A percentile compares a stretch with the other conserved stretches of the same genome.
phyloP scores from a whole-genome alignment of 768 basidiomycete species.

The Leucosporidium yakuticum region DNA sequence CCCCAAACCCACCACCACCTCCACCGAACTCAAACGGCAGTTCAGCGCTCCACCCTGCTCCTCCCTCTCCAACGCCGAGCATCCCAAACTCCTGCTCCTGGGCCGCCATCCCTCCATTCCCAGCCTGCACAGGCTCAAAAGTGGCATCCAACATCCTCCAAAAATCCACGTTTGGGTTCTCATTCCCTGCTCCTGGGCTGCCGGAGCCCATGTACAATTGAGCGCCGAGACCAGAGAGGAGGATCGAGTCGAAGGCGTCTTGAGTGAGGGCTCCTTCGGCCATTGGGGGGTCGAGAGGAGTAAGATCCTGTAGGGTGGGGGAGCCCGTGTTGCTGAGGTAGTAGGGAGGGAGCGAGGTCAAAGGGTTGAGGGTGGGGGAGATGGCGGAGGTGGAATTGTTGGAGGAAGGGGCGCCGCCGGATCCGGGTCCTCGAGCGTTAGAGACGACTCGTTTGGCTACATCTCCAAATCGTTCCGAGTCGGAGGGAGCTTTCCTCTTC shows the following conservation, averaged over 20 bases:
- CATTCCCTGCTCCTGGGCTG: not conserved
- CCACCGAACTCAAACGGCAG: too few species aligned
- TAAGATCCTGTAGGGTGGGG: not conserved
- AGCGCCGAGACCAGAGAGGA: slow-evolving; percentile 7
- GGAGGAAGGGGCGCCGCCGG: too few species aligned
- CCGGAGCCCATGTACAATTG: not conserved
- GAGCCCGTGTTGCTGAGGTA: not conserved
- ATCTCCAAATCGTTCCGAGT: not conserved
- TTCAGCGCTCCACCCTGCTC: not conserved
- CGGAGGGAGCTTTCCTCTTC: not conserved
- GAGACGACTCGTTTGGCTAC: slow-evolving; percentile 16
- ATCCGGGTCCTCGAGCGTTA: not conserved
- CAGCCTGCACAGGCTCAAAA: slow-evolving; percentile 6
- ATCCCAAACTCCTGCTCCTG: not conserved
- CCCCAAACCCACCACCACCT: too few species aligned
- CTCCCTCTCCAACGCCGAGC: not conserved
- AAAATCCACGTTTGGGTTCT: slow-evolving; percentile 11
- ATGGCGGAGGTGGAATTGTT: not conserved
- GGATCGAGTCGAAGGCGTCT: slow-evolving; percentile 21
- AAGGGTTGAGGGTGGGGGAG: not conserved
- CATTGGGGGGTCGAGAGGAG: not conserved
- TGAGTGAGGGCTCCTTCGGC: slow-evolving; percentile 6
- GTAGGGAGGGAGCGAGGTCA: too few species aligned
- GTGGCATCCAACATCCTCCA: slow-evolving; percentile 17
- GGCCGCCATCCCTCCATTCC: not conserved